Base-by-base conservation (phyloP, 306 rosid species). In the Betula pendula region DNA sequence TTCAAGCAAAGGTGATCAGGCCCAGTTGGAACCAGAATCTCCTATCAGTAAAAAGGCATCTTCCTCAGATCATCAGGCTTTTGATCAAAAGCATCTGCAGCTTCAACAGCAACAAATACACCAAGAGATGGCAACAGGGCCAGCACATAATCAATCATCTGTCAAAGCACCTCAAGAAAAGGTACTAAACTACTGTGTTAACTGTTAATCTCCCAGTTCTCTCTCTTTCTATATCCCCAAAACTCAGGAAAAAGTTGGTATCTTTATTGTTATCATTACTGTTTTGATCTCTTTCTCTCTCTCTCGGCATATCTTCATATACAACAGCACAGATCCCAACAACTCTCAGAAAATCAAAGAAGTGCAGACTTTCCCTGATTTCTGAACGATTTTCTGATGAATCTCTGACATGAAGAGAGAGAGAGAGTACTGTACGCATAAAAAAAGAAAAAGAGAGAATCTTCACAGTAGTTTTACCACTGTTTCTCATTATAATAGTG, bases 271-370 rank as follows among this genome's bases (percentile, higher is more conserved):
- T 81, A 80, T 85, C 81, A 47, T 74, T 72, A 76, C 84, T 80
- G 74, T 83, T 80, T 77, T 66, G 58, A 45, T 53, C 55, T 67
- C 67, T 67, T 27, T 56, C 53, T 55, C 52, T 50, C 44, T 72
- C 76, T 72, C 80, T 78, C 51, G 33, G 77, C 81, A 68, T 74
- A 70, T 76, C 85, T 82, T 74, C 85, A 73, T 80, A 77, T 40
- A 81, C 51, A 79, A 83, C 77, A 75, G 81, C 95, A 88, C 98
- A 72, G 95, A 94, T 94, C 98, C 96, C 92, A 84, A 85, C 87
- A 86, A 74, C 83, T 83, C 77, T 81, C 85, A 87, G 89, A 90
- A 88, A 84, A 89, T 88, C 84, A 92, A 85, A 76, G 35, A 66
- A 81, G 82, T 84, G 77, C 91, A 81, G 89, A 83, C 84, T 81